A percentile compares a stretch with the other conserved stretches of the same genome.
Evolutionary conservation across 148 eudicot species (phyloP).

Genomic region (Nepenthes gracilis): DNA sequence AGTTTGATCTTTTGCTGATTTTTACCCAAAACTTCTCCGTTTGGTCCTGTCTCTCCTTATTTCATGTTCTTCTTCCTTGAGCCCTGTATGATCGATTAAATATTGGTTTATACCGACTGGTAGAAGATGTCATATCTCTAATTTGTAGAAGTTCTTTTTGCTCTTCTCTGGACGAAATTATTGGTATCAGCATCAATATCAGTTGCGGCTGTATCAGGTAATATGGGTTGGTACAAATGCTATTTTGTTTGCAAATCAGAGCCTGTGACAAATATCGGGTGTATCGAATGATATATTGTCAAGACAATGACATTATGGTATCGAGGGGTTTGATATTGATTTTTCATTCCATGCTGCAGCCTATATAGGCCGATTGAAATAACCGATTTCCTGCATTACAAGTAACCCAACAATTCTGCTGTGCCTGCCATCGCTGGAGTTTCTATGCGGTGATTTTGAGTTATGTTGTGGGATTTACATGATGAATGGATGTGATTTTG

Average conservation of each 20-base stretch:
- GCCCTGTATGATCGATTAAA: slow-evolving; percentile 7
- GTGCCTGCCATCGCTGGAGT: slow-evolving; percentile 41
- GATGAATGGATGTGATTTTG: too few species aligned
- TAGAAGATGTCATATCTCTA: slow-evolving; percentile 6
- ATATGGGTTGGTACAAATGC: too few species aligned
- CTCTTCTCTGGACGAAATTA: slow-evolving; percentile 2
- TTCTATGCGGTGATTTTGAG: slow-evolving; percentile 11
- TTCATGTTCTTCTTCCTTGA: slow-evolving; percentile 32
- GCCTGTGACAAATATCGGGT: too few species aligned
- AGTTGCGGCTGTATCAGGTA: too few species aligned
- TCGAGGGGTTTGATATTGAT: slow-evolving; percentile 1
- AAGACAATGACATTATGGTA: slow-evolving; percentile 1
- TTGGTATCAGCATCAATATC: too few species aligned
- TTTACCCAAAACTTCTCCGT: slow-evolving; percentile 36
- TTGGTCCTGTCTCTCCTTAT: slow-evolving; percentile 26
- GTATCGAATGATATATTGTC: too few species aligned
- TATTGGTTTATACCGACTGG: slow-evolving; percentile 11
- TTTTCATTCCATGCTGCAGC: too few species aligned
- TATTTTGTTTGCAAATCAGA: too few species aligned
- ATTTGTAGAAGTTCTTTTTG: slow-evolving; percentile 3
- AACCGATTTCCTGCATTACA: slow-evolving; percentile 43
- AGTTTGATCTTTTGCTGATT: slow-evolving; percentile 14
- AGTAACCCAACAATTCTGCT: slow-evolving; percentile 55
- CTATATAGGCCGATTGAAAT: slow-evolving; percentile 19
- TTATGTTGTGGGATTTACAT: too few species aligned